These are phyloP conservation scores for Dothistroma pini DNA, from an alignment of 2,329 filamentous ascomycete genomes.

Conservation along the genomic window DNA sequence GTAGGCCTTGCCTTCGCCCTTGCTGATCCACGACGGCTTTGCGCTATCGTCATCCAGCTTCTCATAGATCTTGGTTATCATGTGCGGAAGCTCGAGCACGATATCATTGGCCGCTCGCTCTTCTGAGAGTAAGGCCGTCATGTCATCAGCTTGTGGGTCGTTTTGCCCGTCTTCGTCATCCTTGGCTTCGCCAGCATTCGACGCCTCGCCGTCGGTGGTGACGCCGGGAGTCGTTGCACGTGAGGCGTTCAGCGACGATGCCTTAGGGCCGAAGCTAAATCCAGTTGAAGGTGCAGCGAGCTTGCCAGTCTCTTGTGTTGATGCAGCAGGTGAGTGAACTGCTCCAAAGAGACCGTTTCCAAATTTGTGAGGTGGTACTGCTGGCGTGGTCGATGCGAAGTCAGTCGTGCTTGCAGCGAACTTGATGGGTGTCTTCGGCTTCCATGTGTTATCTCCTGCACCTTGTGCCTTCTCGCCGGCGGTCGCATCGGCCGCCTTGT, in stretches of 20 bases:
- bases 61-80: conserved; percentile 64
- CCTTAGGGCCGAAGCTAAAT: conserved; percentile 38
- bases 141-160: conserved; percentile 47
- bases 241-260: conserved; percentile 40
- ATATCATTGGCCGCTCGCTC: conserved; percentile 60
- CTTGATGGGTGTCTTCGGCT: conserved; percentile 46
- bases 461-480: conserved; percentile 23
- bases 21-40: conserved; percentile 62
- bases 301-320: conserved; percentile 20
- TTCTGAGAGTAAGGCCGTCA: conserved; percentile 65
- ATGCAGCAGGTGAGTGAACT: conserved; percentile 18
- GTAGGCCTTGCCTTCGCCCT: conserved; percentile 68
- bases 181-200: conserved; percentile 29
- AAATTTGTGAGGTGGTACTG: conserved; percentile 20
- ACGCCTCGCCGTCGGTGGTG: conserved; percentile 39
- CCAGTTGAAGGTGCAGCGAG: conserved; percentile 30
- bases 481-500: conserved; percentile 16
- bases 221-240: conserved; percentile 47
- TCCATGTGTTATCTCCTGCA: conserved; percentile 46
- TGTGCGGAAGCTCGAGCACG: conserved; percentile 62
- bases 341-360: conserved; percentile 10
- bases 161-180: conserved; percentile 24
- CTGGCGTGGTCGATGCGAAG: conserved; percentile 24
- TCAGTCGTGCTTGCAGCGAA: conserved; percentile 35
- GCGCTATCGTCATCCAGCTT: conserved; percentile 45